Evolutionary conservation across 345 rosid genomes (phyloP).

Genomic region (Lepidium aucheri): DNA sequence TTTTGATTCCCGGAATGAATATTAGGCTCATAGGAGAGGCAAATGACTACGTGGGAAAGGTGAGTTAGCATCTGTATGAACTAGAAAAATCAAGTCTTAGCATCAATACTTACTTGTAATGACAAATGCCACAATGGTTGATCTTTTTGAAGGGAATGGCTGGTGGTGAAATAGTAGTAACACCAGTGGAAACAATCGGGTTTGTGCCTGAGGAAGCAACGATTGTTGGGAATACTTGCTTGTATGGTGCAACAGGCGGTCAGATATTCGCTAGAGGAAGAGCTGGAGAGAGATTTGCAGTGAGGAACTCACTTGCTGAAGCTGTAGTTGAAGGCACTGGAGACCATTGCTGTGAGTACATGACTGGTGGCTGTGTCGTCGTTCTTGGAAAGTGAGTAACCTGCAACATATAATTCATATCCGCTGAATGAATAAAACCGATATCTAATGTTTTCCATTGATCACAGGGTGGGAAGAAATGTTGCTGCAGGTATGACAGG

Average conservation of each 20-base stretch:
- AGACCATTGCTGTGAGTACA: conserved; percentile 95
- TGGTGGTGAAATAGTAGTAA: conserved; percentile 91
- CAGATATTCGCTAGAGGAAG: conserved; percentile 91
- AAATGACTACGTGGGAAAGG: conserved; percentile 99
- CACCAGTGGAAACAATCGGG: conserved; percentile 67
- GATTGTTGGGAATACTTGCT: conserved; percentile 92
- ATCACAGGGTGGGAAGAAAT: conserved; percentile 88
- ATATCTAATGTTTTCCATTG: conserved; percentile 9
- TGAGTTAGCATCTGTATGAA: conserved; percentile 17
- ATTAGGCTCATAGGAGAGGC: conserved; percentile 88
- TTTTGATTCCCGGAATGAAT: conserved; percentile 96
- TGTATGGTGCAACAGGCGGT: conserved; percentile 98
- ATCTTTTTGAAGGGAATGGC: conserved; percentile 77
- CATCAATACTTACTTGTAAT: neutral
- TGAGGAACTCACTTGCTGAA: conserved; percentile 92
- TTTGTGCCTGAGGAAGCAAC: conserved; percentile 90
- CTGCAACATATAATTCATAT: neutral
- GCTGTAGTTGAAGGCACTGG: conserved; percentile 99
- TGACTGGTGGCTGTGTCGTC: conserved; percentile 98
- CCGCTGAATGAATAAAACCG: neutral
- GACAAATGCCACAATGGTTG: neutral
- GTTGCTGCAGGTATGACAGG: conserved; percentile 99
- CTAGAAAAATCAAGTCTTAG: neutral
- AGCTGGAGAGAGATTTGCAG: conserved; percentile 99
- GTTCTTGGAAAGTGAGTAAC: conserved; percentile 90